A percentile compares a stretch with the other conserved stretches of the same genome.
These are phyloP conservation scores for Cryptosporidium sp. DNA, from an alignment of 169 alveolate species.

Conservation along the genomic window DNA sequence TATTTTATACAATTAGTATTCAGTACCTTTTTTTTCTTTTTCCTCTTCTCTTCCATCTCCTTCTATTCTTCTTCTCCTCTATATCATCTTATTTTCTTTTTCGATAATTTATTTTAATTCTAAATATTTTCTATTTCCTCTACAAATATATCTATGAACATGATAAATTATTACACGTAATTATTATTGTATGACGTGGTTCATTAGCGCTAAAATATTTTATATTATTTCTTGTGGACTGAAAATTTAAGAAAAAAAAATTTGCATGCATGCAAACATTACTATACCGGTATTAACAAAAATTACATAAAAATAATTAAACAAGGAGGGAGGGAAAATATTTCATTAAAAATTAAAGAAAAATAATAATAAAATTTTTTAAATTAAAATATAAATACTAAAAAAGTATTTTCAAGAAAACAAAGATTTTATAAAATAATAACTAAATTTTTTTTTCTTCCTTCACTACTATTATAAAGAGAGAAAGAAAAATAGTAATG, in stretches of 20 bases:
- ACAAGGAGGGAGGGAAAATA: constrained; percentile 2
- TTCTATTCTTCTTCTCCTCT: too few relatives aligned
- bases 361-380: background rate
- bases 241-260: background rate
- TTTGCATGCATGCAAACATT: constrained; percentile 52
- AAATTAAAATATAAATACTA: background rate
- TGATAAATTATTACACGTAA: background rate
- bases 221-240: constrained; percentile 8
- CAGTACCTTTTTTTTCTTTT: background rate
- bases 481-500: background rate
- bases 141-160: too few relatives aligned
- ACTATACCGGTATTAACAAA: constrained; percentile 29
- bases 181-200: background rate
- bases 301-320: background rate
- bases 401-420: background rate
- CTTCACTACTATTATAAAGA: too few relatives aligned
- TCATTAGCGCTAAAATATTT: background rate
- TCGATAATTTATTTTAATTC: too few relatives aligned
- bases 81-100: too few relatives aligned
- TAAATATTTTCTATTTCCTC: too few relatives aligned
- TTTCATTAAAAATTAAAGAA: background rate
- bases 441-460: too few relatives aligned
- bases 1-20: background rate
- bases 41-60: background rate
- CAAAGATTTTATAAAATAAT: constrained; percentile 13